phyloP scores from a whole-genome alignment of 2,329 filamentous ascomycete species.

The Botrytis pseudocinerea region DNA sequence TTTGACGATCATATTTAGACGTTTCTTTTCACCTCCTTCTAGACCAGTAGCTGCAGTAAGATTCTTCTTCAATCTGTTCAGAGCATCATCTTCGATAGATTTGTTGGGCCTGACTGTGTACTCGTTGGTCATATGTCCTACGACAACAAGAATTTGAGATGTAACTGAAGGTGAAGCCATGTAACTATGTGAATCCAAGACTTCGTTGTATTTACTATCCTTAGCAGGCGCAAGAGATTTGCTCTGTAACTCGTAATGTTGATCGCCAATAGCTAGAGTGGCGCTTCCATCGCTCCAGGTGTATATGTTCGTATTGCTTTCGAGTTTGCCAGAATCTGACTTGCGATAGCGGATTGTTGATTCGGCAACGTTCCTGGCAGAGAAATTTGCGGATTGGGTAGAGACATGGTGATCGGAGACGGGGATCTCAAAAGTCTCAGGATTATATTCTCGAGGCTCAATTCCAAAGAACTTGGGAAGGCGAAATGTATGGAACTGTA shows the following conservation, averaged over 20 bases:
- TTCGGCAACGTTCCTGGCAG: constrained; percentile 57
- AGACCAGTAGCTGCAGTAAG: constrained; percentile 63
- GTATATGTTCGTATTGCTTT: constrained; percentile 74
- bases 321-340: constrained; percentile 62
- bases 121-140: constrained; percentile 74
- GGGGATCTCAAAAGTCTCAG: constrained; percentile 65
- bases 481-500: constrained; percentile 66
- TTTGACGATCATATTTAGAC: constrained; percentile 67
- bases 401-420: constrained; percentile 56
- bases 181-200: constrained; percentile 74
- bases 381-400: constrained; percentile 51
- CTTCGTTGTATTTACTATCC: constrained; percentile 58
- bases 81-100: constrained; percentile 68
- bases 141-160: constrained; percentile 67
- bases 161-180: constrained; percentile 69
- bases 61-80: constrained; percentile 65
- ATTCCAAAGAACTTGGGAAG: constrained; percentile 73
- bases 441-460: constrained; percentile 65
- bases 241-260: constrained; percentile 73
- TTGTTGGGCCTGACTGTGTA: constrained; percentile 68
- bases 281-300: constrained; percentile 79
- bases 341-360: constrained; percentile 69
- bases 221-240: constrained; percentile 66
- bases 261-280: constrained; percentile 71
- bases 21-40: constrained; percentile 54